Evolutionary conservation across 1,284 basidiomycete species (phyloP).

Genomic region (Mycosarcoma mackinlayi): DNA sequence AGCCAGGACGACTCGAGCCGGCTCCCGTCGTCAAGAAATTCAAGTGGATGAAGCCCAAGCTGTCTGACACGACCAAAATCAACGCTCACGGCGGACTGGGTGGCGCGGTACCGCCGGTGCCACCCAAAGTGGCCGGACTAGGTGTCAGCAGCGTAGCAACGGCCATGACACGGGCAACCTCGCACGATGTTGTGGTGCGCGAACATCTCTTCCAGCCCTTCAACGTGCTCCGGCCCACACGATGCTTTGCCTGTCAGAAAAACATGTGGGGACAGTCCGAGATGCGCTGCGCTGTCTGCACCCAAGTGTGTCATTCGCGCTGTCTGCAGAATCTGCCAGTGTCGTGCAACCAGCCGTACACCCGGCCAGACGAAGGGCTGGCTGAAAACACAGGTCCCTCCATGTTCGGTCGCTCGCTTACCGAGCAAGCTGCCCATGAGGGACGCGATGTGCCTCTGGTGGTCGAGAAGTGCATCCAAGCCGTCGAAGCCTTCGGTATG

Average conservation of each 20-base stretch:
- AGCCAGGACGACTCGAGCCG: conserved; percentile 69
- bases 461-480: conserved; percentile 82
- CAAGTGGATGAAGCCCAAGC: conserved; percentile 72
- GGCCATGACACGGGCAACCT: conserved; percentile 37
- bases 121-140: conserved; percentile 25
- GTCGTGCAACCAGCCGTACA: conserved; percentile 58
- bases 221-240: conserved; percentile 85
- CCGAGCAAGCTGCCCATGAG: conserved; percentile 84
- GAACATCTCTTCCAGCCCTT: conserved; percentile 89
- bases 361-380: conserved; percentile 48
- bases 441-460: conserved; percentile 82
- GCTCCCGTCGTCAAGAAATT: conserved; percentile 70
- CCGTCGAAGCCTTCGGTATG: conserved; percentile 71
- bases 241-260: conserved; percentile 94
- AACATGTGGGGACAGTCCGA: conserved; percentile 97
- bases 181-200: conserved; percentile 54
- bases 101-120: conserved; percentile 36
- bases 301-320: conserved; percentile 57
- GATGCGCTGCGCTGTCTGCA: conserved; percentile 77
- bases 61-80: conserved; percentile 45
- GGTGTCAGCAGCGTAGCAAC: conserved; percentile 3
- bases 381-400: conserved; percentile 72
- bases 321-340: conserved; percentile 58
- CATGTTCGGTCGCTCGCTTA: conserved; percentile 88
- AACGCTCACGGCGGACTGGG: conserved; percentile 2